Evolutionary conservation across 345 rosid genomes (phyloP), one percentile per base, ranked within the genome.

Genomic region (Gossypium raimondii): DNA sequence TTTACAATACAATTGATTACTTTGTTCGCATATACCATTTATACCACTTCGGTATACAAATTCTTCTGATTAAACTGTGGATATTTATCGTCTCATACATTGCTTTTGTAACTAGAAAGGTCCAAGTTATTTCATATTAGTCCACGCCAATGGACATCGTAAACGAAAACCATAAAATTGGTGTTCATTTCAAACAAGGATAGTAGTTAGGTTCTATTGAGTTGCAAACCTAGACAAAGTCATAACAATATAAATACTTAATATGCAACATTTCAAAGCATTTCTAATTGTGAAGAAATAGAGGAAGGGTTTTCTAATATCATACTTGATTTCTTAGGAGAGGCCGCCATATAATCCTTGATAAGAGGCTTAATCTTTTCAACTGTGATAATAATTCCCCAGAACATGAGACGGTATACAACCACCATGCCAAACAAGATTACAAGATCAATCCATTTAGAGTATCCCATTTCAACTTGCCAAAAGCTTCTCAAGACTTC

Each of bases 391-490:
- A 82, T 72, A 6, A 82, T 80, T 9, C 58, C 79, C 69, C 59
- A 75, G 50, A 83, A 83, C 57, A 83, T 13, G n/a, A 83, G 58
- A 0, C 85, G 70, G n/a, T 77, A 83, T 20, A 80, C 0, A 48
- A 72, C 65, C n/a, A 83, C 67, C 85, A 83, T 83, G 4, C 73
- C 85, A 0, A 77, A 48, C 70, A 83, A 62, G 25, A 83, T 63
- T 7, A 41, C 67, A 47, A 80, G 43, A 55, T 83, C 85, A 60
- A 77, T 44, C 85, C 85, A 83, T 38, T 82, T 83, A 38, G 82
- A 78, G 63, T 73, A 65, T 3, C 75, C 82, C 79, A 78, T 75
- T 45, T 83, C 82, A 22, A 81, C 78, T 22, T 84, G 75, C 85
- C 83, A 82, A 51, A 59, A 2, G 2, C 11, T 72, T 58, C 72